phyloP scores from a whole-genome alignment of 169 alveolate species.

The Plasmodium sp. region DNA sequence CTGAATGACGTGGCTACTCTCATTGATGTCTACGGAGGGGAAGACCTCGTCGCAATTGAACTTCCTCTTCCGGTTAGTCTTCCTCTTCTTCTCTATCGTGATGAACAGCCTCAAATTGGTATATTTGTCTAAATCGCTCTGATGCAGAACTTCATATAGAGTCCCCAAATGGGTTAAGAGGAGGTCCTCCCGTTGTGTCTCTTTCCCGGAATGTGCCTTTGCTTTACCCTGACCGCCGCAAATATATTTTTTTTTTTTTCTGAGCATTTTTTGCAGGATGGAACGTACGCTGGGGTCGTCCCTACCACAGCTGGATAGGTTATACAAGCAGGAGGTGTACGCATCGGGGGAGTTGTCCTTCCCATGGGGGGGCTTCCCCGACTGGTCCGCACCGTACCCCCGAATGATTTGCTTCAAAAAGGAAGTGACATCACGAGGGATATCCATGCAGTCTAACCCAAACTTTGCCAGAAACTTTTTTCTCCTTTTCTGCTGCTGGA shows the following conservation, averaged over 20 bases:
- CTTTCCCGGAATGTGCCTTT: not conserved
- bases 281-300: not conserved
- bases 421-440: not conserved
- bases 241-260: conserved; percentile 1
- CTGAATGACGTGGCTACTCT: not conserved
- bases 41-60: conserved; percentile 22
- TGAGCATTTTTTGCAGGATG: not conserved
- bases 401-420: conserved; percentile 14
- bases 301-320: not conserved
- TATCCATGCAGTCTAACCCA: not conserved
- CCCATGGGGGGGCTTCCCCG: not conserved
- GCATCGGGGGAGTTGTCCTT: not conserved
- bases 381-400: not conserved
- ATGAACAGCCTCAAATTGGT: conserved; percentile 21
- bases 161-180: not conserved
- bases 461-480: conserved; percentile 28
- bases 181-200: not conserved
- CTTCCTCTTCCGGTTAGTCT: conserved; percentile 30
- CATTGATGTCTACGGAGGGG: not conserved
- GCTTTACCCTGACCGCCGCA: not conserved
- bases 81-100: conserved; percentile 20
- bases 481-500: conserved; percentile 1
- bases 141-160: conserved; percentile 24
- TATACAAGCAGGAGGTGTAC: not conserved
- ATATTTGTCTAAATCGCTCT: conserved; percentile 10